phyloP scores from a whole-genome alignment of 441 rosid species.

The Syzygium malaccense region DNA sequence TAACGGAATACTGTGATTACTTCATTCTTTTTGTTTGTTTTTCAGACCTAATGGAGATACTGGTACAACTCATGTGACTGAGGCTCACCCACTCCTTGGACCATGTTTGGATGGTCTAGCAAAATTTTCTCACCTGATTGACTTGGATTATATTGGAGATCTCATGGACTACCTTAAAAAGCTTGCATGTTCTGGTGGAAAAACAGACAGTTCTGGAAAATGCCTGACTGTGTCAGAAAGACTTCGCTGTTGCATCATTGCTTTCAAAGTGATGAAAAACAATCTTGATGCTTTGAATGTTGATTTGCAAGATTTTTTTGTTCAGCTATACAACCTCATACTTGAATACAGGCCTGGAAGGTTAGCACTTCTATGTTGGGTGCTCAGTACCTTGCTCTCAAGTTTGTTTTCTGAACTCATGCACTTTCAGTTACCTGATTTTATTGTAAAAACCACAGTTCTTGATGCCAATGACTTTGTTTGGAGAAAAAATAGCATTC shows the following conservation, averaged over 20 bases:
- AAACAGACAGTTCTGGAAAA: constrained; percentile 28
- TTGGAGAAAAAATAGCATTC: not conserved
- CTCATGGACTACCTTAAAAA: constrained; percentile 82
- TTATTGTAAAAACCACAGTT: not conserved
- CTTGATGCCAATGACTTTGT: not conserved
- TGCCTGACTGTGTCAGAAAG: constrained; percentile 65
- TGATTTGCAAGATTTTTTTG: constrained; percentile 86
- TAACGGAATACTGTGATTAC: not conserved
- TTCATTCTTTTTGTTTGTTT: not conserved
- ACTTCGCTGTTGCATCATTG: constrained; percentile 84
- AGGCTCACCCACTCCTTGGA: constrained; percentile 64
- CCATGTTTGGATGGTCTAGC: constrained; percentile 84
- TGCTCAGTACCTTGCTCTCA: not conserved
- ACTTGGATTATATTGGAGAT: constrained; percentile 87
- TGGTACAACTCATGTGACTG: constrained; percentile 23
- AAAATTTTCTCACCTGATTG: constrained; percentile 77
- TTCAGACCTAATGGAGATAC: constrained; percentile 46
- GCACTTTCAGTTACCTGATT: not conserved
- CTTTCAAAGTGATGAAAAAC: constrained; percentile 91
- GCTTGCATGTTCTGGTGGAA: constrained; percentile 61
- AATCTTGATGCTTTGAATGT: constrained; percentile 94
- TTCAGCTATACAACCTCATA: constrained; percentile 82
- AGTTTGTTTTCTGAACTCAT: not conserved
- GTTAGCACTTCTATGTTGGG: constrained; percentile 31
- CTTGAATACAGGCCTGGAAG: constrained; percentile 95